Evolutionary conservation across 345 rosid species (phyloP).

Genomic region (Gossypium raimondii): DNA sequence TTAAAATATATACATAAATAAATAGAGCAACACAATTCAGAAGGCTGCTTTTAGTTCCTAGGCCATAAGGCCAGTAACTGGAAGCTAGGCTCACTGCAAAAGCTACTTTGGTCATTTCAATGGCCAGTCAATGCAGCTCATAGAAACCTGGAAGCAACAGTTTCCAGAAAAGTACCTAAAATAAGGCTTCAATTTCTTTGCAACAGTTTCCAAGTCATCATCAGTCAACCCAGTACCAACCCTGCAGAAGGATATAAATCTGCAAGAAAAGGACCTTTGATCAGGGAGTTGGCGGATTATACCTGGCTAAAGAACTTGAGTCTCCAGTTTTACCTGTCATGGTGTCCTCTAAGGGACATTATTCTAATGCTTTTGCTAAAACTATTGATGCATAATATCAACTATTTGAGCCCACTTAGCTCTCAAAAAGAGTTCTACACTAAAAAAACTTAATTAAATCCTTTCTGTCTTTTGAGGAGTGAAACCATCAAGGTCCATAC

Average conservation of each 20-base stretch:
- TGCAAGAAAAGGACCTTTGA: constrained; percentile 34
- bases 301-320: not conserved
- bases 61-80: not conserved
- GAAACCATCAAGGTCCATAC: not conserved
- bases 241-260: constrained; percentile 91
- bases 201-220: constrained; percentile 77
- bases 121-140: not conserved
- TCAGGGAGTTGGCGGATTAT: not conserved
- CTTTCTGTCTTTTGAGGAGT: not conserved
- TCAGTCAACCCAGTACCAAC: constrained; percentile 92
- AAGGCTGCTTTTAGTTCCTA: not conserved
- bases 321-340: not conserved
- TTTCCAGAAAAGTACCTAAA: constrained; percentile 50
- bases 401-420: not conserved
- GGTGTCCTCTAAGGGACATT: not conserved
- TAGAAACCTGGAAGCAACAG: not conserved
- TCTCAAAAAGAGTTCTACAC: not conserved
- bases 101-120: constrained; percentile 14
- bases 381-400: not conserved
- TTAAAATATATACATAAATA: not conserved
- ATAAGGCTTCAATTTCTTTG: constrained; percentile 83
- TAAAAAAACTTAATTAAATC: not conserved
- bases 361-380: not conserved
- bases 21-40: not conserved
- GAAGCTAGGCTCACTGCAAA: not conserved